Percentiles rank a stretch among this genome's conserved stretches.
Evolutionary conservation across 1,139 yeast species (phyloP).

Genomic region (Yamadazyma spencermartinsiae): DNA sequence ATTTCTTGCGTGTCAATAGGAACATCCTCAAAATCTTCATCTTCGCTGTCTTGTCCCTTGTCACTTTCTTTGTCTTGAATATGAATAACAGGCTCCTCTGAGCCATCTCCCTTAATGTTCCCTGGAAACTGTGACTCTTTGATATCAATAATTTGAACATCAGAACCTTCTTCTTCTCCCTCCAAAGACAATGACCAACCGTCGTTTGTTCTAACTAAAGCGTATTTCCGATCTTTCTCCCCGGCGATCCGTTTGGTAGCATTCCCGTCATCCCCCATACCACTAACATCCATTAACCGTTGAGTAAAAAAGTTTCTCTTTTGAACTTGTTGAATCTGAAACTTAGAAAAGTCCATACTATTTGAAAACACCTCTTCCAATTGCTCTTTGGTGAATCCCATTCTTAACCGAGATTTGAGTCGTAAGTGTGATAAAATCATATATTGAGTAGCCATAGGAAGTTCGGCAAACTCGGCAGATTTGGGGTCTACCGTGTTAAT

Average conservation of each 20-base stretch:
- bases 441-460: conserved; percentile 84
- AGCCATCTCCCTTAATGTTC: too few relatives aligned
- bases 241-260: conserved; percentile 73
- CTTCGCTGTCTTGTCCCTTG: conserved; percentile 15
- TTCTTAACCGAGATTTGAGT: conserved; percentile 80
- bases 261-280: conserved; percentile 66
- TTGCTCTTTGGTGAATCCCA: conserved; percentile 92
- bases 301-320: conserved; percentile 91
- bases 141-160: conserved; percentile 30
- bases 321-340: conserved; percentile 91
- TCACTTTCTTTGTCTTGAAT: conserved; percentile 1
- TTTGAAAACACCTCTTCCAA: conserved; percentile 77
- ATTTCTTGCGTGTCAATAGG: conserved; percentile 27
- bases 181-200: conserved; percentile 83
- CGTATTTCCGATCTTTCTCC: conserved; percentile 75
- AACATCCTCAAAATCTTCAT: conserved; percentile 66
- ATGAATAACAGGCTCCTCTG: conserved; percentile 1
- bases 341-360: conserved; percentile 85
- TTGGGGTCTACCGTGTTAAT: conserved; percentile 69
- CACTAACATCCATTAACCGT: conserved; percentile 78
- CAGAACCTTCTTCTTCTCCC: conserved; percentile 42
- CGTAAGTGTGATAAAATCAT: conserved; percentile 83
- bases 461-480: conserved; percentile 59
- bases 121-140: too few relatives aligned
- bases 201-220: conserved; percentile 70